A percentile compares a stretch with the other conserved stretches of the same genome.
Conservation (phyloP, 208 protist genomes). For the Leishmania tarentolae region DNA sequence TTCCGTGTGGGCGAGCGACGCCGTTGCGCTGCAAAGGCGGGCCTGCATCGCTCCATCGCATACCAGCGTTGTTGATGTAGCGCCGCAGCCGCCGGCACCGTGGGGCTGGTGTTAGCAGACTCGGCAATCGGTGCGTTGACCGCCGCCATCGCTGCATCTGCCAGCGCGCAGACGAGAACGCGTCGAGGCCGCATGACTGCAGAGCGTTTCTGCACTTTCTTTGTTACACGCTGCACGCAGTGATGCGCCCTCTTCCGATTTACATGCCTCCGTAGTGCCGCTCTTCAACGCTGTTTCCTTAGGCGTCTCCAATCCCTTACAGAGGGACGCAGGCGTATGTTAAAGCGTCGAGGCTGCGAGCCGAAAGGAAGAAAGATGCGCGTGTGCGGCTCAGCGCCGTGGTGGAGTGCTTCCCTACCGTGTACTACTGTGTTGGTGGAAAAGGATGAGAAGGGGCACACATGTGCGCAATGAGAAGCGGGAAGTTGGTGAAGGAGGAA, state of each 20-base stretch:
- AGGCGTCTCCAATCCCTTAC: neutral
- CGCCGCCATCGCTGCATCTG: neutral
- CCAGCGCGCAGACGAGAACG: conserved; percentile 4
- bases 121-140: neutral
- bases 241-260: neutral
- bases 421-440: neutral
- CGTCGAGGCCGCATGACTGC: conserved; percentile 19
- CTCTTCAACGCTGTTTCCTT: neutral
- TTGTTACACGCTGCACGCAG: neutral
- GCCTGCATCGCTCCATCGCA: neutral
- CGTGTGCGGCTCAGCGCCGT: neutral
- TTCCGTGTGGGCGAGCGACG: neutral
- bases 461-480: neutral
- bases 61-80: conserved; percentile 5
- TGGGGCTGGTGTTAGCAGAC: neutral
- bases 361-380: neutral
- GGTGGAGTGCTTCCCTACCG: neutral
- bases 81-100: neutral
- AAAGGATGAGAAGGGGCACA: neutral
- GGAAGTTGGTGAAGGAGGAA: neutral
- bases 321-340: neutral
- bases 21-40: conserved; percentile 13
- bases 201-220: neutral
- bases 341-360: neutral
- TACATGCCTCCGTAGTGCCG: neutral